phyloP scores from a whole-genome alignment of 2,329 filamentous ascomycete species.

The Penicillium psychrosexuale region DNA sequence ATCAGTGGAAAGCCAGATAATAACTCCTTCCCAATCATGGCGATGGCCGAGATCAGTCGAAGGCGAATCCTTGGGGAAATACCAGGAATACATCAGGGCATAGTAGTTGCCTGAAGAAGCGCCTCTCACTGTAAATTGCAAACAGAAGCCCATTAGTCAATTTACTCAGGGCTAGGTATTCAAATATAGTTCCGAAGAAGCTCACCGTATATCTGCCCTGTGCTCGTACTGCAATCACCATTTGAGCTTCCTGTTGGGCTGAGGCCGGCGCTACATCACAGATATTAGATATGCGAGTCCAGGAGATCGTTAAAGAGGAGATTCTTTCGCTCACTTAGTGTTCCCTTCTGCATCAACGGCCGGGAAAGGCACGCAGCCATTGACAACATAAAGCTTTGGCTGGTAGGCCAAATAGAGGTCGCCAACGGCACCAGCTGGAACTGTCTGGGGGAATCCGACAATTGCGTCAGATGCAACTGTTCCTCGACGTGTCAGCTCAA shows the following conservation, averaged over 20 bases:
- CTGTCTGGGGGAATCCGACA: constrained; percentile 54
- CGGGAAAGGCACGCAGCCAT: constrained; percentile 62
- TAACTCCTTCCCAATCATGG: constrained; percentile 56
- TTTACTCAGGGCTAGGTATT: no score
- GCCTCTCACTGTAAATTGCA: constrained; percentile 35
- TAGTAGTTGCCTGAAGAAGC: constrained; percentile 42
- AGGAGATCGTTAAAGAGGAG: not conserved
- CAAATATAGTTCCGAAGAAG: not conserved
- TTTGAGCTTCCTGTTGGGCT: constrained; percentile 38
- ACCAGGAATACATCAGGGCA: constrained; percentile 55
- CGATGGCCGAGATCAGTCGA: constrained; percentile 49
- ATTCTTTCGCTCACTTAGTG: constrained; percentile 48
- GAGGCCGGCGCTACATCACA: constrained; percentile 43
- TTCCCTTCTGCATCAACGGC: constrained; percentile 58
- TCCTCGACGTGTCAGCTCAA: constrained; percentile 30
- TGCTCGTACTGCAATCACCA: constrained; percentile 43
- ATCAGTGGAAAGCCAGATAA: constrained; percentile 49
- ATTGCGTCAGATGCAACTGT: constrained; percentile 48
- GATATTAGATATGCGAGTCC: not conserved
- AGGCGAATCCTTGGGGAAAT: constrained; percentile 50
- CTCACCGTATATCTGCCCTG: constrained; percentile 50
- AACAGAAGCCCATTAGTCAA: not conserved
- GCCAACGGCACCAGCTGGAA: constrained; percentile 49
- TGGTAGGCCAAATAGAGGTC: constrained; percentile 55
- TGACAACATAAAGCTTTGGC: constrained; percentile 54